Base-by-base conservation (phyloP, 805 yeast genomes). In the Candida stauntonica region DNA sequence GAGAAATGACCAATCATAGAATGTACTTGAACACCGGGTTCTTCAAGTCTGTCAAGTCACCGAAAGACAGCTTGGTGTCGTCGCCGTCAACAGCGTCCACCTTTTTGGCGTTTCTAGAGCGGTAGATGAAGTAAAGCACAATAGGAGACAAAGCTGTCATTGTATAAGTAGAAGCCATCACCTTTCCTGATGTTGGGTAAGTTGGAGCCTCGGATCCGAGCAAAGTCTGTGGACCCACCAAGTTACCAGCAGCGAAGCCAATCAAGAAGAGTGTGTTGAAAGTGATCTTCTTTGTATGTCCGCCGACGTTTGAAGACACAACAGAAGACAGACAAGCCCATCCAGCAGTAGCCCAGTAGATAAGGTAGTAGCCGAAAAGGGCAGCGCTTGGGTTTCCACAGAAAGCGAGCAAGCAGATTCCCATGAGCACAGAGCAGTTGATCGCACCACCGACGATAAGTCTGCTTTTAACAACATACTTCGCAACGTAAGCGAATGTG, bases 181-280 rank as follows among this genome's bases (percentile, higher is more conserved):
- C 36, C 21, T 36, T 36, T 20, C 34, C 44, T 6, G 44, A 16
- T 5, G 40, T 36, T 33, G 58, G 60, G 48, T 81, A 84, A 23
- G 58, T 52, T 5, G 88, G 88, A 17, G 77, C 78, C 41, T 80
- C 75, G 6, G 58, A 47, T 0, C 71, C 61, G 40, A 66, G 66
- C 62, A 82, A 82, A n/a, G 83, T 68, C 57, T 81, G 86, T 5
- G 91, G 87, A 1, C 88, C 91, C 38, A 80, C 71, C 27, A 82
- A 62, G 20, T 39, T 29, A 17, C 41, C 43, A n/a, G 31, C 33
- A 15, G 36, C 33, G 18, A 30, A 39, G 52, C 39, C 43, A 11
- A 39, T 39, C 21, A 39, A 23, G 33, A 35, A 39, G 15, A 39
- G 9, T 13, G 43, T 36, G 29, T 39, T 39, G 19, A 28, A 26